These are phyloP conservation scores for Austroboletus eburneus DNA, from an alignment of 768 basidiomycete species.

Conservation along the genomic window DNA sequence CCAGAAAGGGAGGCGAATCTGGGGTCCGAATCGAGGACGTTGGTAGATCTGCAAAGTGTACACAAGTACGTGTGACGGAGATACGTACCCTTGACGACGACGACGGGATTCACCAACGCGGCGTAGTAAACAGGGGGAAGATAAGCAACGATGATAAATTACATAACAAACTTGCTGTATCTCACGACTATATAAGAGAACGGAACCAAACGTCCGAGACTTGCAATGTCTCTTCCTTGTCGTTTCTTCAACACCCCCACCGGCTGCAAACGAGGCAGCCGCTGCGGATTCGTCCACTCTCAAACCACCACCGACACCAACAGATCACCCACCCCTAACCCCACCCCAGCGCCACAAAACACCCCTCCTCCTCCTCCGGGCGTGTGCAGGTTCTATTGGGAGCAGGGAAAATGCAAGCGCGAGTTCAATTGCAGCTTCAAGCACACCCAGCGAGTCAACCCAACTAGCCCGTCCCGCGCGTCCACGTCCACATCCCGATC, in stretches of 20 bases:
- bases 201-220: too few relatives aligned
- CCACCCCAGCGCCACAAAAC: slow-evolving; percentile 2
- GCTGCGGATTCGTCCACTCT: slow-evolving; percentile 36
- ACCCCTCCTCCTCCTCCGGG: slow-evolving; percentile 27
- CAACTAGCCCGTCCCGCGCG: slow-evolving; percentile 4
- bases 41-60: too few relatives aligned
- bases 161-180: too few relatives aligned
- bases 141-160: too few relatives aligned
- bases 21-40: too few relatives aligned
- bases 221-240: slow-evolving; percentile 27
- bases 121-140: too few relatives aligned
- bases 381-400: slow-evolving; percentile 47
- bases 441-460: slow-evolving; percentile 29
- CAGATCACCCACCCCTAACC: slow-evolving; percentile 1
- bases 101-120: too few relatives aligned
- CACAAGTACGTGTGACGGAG: too few relatives aligned
- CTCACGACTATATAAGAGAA: too few relatives aligned
- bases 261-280: slow-evolving; percentile 44
- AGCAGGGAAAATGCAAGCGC: slow-evolving; percentile 40
- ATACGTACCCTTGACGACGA: too few relatives aligned
- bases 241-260: slow-evolving; percentile 37
- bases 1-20: too few relatives aligned
- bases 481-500: slow-evolving; percentile 8
- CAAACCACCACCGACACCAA: slow-evolving; percentile 2
- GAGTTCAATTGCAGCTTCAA: slow-evolving; percentile 43